Evolutionary conservation across 495 filamentous ascomycete genomes (phyloP), one percentile per base, ranked within the genome.

Genomic region (Aspergillus taichungensis): DNA sequence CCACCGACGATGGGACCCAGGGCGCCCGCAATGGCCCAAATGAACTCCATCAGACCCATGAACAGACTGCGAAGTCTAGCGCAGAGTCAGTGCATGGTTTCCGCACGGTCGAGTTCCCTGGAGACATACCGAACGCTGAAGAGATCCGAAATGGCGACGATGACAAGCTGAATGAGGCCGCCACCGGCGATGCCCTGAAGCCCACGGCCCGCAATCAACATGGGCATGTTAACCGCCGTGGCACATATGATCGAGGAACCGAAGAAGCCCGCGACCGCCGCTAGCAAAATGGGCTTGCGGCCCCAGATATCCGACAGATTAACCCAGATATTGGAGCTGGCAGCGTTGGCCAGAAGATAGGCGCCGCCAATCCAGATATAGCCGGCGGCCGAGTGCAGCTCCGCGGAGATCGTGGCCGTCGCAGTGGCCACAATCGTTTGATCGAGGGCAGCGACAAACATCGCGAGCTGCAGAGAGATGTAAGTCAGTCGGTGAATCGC

Each of bases 1-100:
- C 85, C 85, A 9, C 85, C 85, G 2, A 88, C 63, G 3, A 89
- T 54, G 1, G 85, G 85, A 0, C 85, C 85, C 6, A 81, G 54
- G 6, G 69, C 75, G 8, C 69, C 73, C 3, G 76, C 78, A 30
- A 82, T 47, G 0, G 73, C 74, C 77, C 78, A 80, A 46, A 78
- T 71, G 6, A 69, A 59, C 46, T 75, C 75, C 13, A 77, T 64
- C 6, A 80, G 51, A 3, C 74, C 78, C 32, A 81, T 53, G 49
- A 75, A 77, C 0, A 80, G 55, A 42, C 68, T 71, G 1, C 77
- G 72, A 18, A 61, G 55, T 50, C 73, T 74, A 31, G 30, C 5
- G 13, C n/a, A 24, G 33, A 8, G 28, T 33, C 8, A 28, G 31
- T 28, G 12, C 9, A 2, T 29, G 8, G 18, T 24, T 24, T 24